A percentile compares a stretch with the other conserved stretches of the same genome.
These are phyloP conservation scores for Schrenkiella parvula DNA, from an alignment of 345 rosid species.

Conservation along the genomic window DNA sequence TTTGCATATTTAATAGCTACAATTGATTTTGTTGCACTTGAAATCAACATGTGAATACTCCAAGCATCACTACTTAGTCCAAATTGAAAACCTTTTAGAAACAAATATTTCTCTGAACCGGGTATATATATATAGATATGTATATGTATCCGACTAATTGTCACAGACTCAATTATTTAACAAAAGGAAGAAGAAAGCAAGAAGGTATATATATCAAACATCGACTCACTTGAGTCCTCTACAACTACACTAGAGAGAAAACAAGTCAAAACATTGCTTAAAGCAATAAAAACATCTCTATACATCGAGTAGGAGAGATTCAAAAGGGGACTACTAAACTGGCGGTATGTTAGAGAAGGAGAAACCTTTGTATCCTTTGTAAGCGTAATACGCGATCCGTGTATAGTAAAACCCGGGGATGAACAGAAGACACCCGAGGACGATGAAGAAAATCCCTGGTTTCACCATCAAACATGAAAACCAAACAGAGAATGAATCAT, in stretches of 20 bases:
- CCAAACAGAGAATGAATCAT: background rate
- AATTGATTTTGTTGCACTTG: background rate
- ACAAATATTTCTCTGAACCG: background rate
- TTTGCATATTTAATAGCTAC: background rate
- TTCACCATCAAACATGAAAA: background rate
- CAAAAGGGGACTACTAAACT: slow-evolving; percentile 39
- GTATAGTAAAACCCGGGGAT: slow-evolving; percentile 94
- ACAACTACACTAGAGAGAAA: slow-evolving; percentile 23
- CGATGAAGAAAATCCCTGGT: slow-evolving; percentile 83
- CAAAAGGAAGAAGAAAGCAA: slow-evolving; percentile 6
- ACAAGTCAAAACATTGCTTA: background rate
- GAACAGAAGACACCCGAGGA: slow-evolving; percentile 78
- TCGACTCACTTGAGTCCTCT: slow-evolving; percentile 7
- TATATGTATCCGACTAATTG: background rate
- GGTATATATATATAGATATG: background rate
- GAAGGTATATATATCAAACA: background rate
- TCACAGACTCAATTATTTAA: slow-evolving; percentile 18
- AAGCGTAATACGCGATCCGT: slow-evolving; percentile 88
- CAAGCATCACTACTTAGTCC: background rate
- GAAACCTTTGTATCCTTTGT: slow-evolving; percentile 95
- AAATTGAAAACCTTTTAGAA: background rate
- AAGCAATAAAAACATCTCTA: slow-evolving; percentile 18
- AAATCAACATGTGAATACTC: background rate
- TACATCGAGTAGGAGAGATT: slow-evolving; percentile 19
- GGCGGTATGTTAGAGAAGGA: slow-evolving; percentile 92